Evolutionary conservation across 768 basidiomycete genomes (phyloP).

Genomic region (Rhodotorula kratochvilovae): DNA sequence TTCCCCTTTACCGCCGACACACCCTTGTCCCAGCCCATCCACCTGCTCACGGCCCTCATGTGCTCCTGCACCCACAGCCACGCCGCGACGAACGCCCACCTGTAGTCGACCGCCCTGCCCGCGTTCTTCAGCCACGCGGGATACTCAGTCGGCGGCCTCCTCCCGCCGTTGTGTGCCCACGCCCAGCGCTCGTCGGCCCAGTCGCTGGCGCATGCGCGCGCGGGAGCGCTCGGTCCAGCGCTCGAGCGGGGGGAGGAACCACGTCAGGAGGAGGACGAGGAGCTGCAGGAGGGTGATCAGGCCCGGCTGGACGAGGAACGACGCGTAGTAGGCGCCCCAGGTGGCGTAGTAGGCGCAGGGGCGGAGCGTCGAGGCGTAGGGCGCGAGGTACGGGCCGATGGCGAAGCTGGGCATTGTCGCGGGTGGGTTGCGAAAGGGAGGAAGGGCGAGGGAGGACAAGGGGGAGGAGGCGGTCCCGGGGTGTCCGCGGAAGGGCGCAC

Average conservation of each 20-base stretch:
- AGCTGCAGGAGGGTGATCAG: constrained; percentile 23
- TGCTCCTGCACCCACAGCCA: background rate
- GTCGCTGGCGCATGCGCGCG: background rate
- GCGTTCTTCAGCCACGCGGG: background rate
- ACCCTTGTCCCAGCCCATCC: background rate
- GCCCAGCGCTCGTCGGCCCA: background rate
- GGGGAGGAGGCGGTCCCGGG: too few relatives aligned
- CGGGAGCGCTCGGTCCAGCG: background rate
- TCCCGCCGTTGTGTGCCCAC: background rate
- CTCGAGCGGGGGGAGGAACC: constrained; percentile 2
- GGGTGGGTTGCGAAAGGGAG: background rate
- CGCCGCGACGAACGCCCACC: background rate
- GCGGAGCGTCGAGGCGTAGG: constrained; percentile 7
- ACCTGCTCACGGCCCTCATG: background rate
- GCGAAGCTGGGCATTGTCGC: constrained; percentile 20
- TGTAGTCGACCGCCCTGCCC: background rate
- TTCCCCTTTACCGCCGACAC: background rate
- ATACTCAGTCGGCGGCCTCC: background rate
- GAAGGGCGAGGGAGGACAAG: background rate
- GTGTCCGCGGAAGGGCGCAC: background rate
- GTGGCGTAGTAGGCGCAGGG: constrained; percentile 13
- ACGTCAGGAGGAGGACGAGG: constrained; percentile 3
- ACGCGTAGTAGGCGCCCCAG: constrained; percentile 8
- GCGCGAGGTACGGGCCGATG: constrained; percentile 19
- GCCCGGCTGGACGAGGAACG: constrained; percentile 7